These are phyloP conservation scores for Chrysanthemum makinoi DNA, from an alignment of 129 eudicot species.

Conservation along the genomic window DNA sequence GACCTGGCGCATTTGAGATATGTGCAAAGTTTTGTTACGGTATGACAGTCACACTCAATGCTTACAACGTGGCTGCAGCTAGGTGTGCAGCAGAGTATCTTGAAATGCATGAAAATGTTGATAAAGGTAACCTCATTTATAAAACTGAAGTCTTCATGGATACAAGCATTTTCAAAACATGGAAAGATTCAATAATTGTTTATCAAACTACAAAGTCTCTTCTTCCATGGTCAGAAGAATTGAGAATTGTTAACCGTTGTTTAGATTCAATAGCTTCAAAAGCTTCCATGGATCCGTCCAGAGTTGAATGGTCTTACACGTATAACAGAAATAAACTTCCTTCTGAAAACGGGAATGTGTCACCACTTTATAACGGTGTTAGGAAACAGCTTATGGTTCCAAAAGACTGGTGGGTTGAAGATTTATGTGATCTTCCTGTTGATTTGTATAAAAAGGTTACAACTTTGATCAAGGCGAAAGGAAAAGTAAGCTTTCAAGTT, in stretches of 20 bases:
- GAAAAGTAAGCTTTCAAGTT: constrained; percentile 40
- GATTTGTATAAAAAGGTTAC: constrained; percentile 66
- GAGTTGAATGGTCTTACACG: constrained; percentile 91
- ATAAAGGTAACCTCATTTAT: constrained; percentile 76
- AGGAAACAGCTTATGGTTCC: constrained; percentile 65
- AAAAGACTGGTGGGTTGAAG: constrained; percentile 95
- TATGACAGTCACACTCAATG: constrained; percentile 80
- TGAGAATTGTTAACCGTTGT: constrained; percentile 68
- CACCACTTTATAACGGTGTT: constrained; percentile 57
- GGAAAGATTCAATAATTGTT: constrained; percentile 96
- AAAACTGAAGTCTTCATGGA: constrained; percentile 82
- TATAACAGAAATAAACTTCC: constrained; percentile 61
- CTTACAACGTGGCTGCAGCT: constrained; percentile 80
- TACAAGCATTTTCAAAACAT: constrained; percentile 73
- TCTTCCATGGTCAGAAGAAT: constrained; percentile 82
- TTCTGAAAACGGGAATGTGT: constrained; percentile 42
- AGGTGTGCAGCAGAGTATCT: constrained; percentile 95
- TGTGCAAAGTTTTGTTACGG: constrained; percentile 90
- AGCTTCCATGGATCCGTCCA: constrained; percentile 72
- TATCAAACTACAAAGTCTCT: constrained; percentile 74
- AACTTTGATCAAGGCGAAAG: constrained; percentile 48
- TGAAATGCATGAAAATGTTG: constrained; percentile 74
- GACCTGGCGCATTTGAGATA: constrained; percentile 82
- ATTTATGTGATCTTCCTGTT: constrained; percentile 71
- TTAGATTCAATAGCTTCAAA: constrained; percentile 74